Evolutionary conservation across 169 alveolate species (phyloP).

Genomic region (Plasmodium ovale): DNA sequence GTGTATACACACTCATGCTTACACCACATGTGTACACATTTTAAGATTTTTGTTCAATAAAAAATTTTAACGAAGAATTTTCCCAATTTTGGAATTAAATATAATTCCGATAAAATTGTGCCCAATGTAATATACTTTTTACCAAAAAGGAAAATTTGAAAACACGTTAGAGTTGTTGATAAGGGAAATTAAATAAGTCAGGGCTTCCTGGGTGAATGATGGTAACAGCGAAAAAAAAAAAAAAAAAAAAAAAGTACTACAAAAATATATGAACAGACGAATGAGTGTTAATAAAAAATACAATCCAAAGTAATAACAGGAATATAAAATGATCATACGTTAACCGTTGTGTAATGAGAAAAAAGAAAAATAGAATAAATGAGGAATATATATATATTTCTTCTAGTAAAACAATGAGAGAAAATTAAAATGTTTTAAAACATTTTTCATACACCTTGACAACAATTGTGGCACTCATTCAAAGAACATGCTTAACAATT

Average conservation of each 20-base stretch:
- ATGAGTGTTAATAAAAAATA: too few species aligned
- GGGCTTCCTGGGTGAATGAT: too few species aligned
- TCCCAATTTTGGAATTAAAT: neutral
- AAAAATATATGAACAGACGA: neutral
- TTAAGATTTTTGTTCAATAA: neutral
- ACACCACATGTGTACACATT: neutral
- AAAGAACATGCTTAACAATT: neutral
- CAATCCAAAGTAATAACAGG: too few species aligned
- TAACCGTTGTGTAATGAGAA: neutral
- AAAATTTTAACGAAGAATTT: neutral
- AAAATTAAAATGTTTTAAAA: neutral
- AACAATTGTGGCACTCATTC: neutral
- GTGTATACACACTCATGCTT: neutral
- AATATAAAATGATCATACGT: neutral
- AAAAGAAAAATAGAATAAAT: neutral
- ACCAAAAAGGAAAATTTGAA: neutral
- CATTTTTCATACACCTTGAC: neutral
- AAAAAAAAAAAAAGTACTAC: neutral
- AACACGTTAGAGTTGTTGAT: neutral
- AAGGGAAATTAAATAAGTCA: conserved; percentile 13
- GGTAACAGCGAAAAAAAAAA: neutral
- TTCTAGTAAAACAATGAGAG: neutral
- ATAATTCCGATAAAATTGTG: conserved; percentile 29
- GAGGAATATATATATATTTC: neutral
- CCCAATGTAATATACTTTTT: neutral